Percentiles rank a stretch among this genome's conserved stretches.
Conservation (phyloP, 805 yeast species). For the Gaillardinia entomophila region DNA sequence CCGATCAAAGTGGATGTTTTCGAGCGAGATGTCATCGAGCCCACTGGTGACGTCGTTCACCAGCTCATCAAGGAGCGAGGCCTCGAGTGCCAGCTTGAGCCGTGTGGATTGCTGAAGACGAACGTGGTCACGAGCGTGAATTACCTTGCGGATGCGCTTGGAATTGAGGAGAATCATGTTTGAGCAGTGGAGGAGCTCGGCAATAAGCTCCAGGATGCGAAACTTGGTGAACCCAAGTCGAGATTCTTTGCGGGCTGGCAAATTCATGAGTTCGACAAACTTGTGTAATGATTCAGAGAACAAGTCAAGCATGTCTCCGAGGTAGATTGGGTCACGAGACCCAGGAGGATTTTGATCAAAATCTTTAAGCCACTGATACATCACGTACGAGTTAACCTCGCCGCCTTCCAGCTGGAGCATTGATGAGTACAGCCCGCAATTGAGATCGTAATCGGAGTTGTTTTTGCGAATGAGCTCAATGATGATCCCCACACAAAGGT, state of each 20-base stretch:
- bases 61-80: constrained; percentile 11
- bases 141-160: constrained; percentile 60
- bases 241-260: constrained; percentile 36
- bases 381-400: constrained; percentile 35
- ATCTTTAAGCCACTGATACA: constrained; percentile 41
- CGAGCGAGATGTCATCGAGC: constrained; percentile 31
- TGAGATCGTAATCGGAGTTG: constrained; percentile 90
- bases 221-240: constrained; percentile 90
- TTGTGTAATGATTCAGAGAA: constrained; percentile 71
- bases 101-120: constrained; percentile 41
- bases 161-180: constrained; percentile 91
- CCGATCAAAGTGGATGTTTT: constrained; percentile 19
- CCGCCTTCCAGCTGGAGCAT: constrained; percentile 31
- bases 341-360: constrained; percentile 87
- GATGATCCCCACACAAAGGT: constrained; percentile 91
- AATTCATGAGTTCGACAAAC: constrained; percentile 58
- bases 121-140: constrained; percentile 62
- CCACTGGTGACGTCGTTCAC: constrained; percentile 30
- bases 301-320: constrained; percentile 76
- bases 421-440: constrained; percentile 78
- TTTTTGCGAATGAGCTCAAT: constrained; percentile 93
- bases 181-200: constrained; percentile 94
- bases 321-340: constrained; percentile 85
- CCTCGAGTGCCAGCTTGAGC: constrained; percentile 36
- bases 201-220: constrained; percentile 85